A percentile compares a stretch with the other conserved stretches of the same genome.
phyloP scores from a whole-genome alignment of 2,329 filamentous ascomycete species.

The Nemania serpens region DNA sequence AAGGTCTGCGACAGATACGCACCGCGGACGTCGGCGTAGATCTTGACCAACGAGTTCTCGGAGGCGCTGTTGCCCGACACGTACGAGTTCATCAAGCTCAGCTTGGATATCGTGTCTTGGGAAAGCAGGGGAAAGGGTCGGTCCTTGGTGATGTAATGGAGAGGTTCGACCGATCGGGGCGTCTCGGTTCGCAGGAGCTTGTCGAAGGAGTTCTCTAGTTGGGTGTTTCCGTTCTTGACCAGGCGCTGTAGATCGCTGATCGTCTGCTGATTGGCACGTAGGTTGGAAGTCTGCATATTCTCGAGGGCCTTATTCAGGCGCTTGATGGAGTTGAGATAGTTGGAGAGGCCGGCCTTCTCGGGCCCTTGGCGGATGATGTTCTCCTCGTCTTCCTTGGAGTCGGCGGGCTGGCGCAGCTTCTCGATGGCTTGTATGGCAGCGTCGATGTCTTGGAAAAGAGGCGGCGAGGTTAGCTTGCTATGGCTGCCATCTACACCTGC shows the following conservation, averaged over 20 bases:
- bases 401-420: conserved; percentile 83
- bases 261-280: conserved; percentile 89
- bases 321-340: conserved; percentile 88
- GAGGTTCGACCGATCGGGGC: conserved; percentile 78
- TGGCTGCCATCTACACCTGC: neutral
- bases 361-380: conserved; percentile 88
- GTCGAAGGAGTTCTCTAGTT: conserved; percentile 84
- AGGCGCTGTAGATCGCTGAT: conserved; percentile 79
- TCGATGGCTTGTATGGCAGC: conserved; percentile 85
- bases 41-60: conserved; percentile 74
- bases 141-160: conserved; percentile 92
- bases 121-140: conserved; percentile 80
- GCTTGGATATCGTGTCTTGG: conserved; percentile 73
- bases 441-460: conserved; percentile 71
- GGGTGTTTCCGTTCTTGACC: conserved; percentile 76
- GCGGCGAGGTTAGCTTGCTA: conserved; percentile 30
- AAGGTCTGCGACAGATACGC: conserved; percentile 83
- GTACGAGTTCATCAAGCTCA: conserved; percentile 79
- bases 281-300: conserved; percentile 86
- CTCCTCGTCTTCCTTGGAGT: conserved; percentile 91
- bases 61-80: conserved; percentile 65
- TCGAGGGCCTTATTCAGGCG: conserved; percentile 82
- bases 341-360: conserved; percentile 76
- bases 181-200: conserved; percentile 76
- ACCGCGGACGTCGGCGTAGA: conserved; percentile 85